Conservation (phyloP, 2,329 filamentous ascomycete species). For the Sporothrix mexicana region DNA sequence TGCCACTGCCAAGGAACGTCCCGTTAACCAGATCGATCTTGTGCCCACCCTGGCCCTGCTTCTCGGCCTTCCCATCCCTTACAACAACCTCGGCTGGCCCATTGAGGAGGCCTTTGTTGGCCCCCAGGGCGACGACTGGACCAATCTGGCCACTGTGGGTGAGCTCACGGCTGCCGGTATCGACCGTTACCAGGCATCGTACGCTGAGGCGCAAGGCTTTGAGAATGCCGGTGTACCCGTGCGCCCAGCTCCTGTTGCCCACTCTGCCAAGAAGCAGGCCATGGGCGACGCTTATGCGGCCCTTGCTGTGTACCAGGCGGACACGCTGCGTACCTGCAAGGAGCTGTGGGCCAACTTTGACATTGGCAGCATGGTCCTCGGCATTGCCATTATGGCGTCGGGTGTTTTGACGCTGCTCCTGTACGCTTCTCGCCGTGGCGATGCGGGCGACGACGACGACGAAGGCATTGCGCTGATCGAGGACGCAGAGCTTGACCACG, state of each 20-base stretch:
- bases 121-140: conserved; percentile 69
- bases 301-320: conserved; percentile 75
- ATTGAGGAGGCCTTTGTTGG: conserved; percentile 94
- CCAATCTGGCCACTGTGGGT: conserved; percentile 77
- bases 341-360: conserved; percentile 92
- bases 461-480: conserved; percentile 50
- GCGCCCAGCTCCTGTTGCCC: conserved; percentile 56
- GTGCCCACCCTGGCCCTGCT: conserved; percentile 90
- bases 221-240: conserved; percentile 63
- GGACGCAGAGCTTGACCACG: conserved; percentile 63
- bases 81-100: conserved; percentile 90
- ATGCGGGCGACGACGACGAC: conserved; percentile 49
- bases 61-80: conserved; percentile 89
- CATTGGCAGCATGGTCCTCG: conserved; percentile 80
- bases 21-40: conserved; percentile 87
- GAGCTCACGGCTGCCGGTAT: conserved; percentile 84
- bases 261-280: conserved; percentile 45
- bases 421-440: conserved; percentile 68
- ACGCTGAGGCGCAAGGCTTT: conserved; percentile 74
- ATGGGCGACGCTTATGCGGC: conserved; percentile 57
- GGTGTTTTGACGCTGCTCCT: conserved; percentile 73
- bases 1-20: conserved; percentile 75
- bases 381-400: conserved; percentile 71
- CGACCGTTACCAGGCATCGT: conserved; percentile 84
- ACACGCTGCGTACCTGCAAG: conserved; percentile 80